Evolutionary conservation across 2,329 filamentous ascomycete genomes (phyloP).

Genomic region (Calonectria pteridis): DNA sequence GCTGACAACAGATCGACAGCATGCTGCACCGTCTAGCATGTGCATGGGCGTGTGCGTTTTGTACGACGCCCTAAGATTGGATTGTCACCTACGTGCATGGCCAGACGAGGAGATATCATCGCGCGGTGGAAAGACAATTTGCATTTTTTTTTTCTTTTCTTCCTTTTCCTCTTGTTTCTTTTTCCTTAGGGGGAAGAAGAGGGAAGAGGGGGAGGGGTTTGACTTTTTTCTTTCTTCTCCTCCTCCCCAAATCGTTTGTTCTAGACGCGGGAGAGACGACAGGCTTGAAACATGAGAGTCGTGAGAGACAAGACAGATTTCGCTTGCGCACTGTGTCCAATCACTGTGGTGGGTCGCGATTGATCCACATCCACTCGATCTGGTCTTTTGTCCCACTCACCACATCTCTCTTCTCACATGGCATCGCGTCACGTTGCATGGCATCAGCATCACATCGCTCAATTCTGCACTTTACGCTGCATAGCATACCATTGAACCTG

Average conservation of each 20-base stretch:
- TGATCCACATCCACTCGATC: conserved; percentile 19
- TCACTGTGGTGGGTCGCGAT: conserved; percentile 4
- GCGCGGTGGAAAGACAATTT: not conserved
- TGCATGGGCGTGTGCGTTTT: not conserved
- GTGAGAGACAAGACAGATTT: not conserved
- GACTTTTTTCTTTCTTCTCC: not conserved
- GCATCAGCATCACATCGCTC: not conserved
- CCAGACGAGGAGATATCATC: not conserved
- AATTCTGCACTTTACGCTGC: not conserved
- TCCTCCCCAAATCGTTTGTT: not conserved
- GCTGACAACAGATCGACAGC: conserved; percentile 2
- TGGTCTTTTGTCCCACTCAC: conserved; percentile 32
- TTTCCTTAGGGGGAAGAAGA: not conserved
- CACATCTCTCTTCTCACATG: conserved; percentile 13
- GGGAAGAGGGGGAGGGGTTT: not conserved
- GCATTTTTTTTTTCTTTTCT: not conserved
- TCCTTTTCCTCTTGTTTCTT: not conserved
- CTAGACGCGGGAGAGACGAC: not conserved
- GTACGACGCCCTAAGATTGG: not conserved
- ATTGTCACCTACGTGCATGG: not conserved
- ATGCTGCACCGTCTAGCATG: not conserved
- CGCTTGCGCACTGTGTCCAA: conserved; percentile 9
- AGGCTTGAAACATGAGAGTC: conserved; percentile 2
- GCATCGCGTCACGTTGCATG: conserved; percentile 12
- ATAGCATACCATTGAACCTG: conserved; percentile 7